Conservation (phyloP, 2,329 filamentous ascomycete species). For the Botrytis deweyae region DNA sequence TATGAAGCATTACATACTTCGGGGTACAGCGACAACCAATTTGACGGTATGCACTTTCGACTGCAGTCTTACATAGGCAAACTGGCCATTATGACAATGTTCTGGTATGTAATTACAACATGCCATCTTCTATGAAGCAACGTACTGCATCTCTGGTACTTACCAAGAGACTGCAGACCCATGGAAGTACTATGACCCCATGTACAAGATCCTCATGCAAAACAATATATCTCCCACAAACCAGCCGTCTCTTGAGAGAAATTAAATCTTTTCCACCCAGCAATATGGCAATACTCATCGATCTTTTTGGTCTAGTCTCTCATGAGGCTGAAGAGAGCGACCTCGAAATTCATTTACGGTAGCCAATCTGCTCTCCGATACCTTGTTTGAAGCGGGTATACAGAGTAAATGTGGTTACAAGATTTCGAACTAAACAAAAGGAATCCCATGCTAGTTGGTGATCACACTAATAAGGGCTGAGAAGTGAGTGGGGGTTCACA, state of each 20-base stretch:
- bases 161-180: slow-evolving; percentile 1
- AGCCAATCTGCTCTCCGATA: slow-evolving; percentile 19
- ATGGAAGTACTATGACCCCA: slow-evolving; percentile 2
- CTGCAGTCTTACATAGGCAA: slow-evolving; percentile 13
- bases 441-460: slow-evolving; percentile 19
- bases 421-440: slow-evolving; percentile 18
- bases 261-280: neutral
- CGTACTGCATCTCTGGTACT: neutral
- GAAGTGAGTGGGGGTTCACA: slow-evolving; percentile 25
- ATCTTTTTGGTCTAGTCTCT: neutral
- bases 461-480: slow-evolving; percentile 16
- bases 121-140: slow-evolving; percentile 13
- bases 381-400: slow-evolving; percentile 29
- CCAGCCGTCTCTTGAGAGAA: slow-evolving; percentile 1
- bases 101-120: slow-evolving; percentile 15
- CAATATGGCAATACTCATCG: neutral
- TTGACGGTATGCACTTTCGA: slow-evolving; percentile 7
- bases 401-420: slow-evolving; percentile 6
- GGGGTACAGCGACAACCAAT: slow-evolving; percentile 9
- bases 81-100: neutral
- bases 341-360: neutral
- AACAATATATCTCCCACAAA: slow-evolving; percentile 19
- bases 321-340: slow-evolving; percentile 2
- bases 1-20: slow-evolving; percentile 10
- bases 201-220: slow-evolving; percentile 1